Evolutionary conservation across 1,139 yeast genomes (phyloP).

Genomic region (Magnusiomyces tetraspermus): DNA sequence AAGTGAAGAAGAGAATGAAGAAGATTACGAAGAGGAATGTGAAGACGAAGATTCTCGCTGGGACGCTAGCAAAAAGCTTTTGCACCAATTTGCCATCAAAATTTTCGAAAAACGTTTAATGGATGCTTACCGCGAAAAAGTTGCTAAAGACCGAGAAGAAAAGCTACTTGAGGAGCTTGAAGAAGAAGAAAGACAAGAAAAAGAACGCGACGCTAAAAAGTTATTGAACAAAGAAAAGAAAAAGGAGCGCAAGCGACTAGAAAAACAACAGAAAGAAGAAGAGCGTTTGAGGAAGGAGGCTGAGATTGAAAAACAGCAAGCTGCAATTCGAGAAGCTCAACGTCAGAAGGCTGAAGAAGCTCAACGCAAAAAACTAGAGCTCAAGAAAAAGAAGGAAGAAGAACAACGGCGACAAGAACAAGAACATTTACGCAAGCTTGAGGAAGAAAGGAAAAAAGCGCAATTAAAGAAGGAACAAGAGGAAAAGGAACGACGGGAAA

Average conservation of each 20-base stretch:
- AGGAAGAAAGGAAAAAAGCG: constrained; percentile 39
- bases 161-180: constrained; percentile 70
- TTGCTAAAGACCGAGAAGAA: constrained; percentile 65
- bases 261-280: constrained; percentile 66
- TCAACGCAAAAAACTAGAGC: constrained; percentile 44
- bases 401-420: constrained; percentile 33
- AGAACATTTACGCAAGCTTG: constrained; percentile 26
- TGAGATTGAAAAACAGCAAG: constrained; percentile 44
- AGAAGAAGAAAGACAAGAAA: constrained; percentile 60
- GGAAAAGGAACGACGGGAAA: constrained; percentile 37
- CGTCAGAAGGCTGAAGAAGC: constrained; percentile 50
- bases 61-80: constrained; percentile 67
- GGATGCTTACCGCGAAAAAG: constrained; percentile 61
- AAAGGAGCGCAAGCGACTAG: constrained; percentile 64
- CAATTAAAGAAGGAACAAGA: constrained; percentile 31
- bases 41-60: constrained; percentile 56
- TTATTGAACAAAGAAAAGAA: constrained; percentile 65
- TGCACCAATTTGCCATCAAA: constrained; percentile 67
- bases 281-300: constrained; percentile 54
- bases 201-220: constrained; percentile 64
- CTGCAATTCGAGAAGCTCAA: constrained; percentile 35
- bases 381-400: constrained; percentile 39
- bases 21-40: constrained; percentile 24
- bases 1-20: constrained; percentile 21
- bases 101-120: constrained; percentile 63